These are phyloP conservation scores for Pichia eremophila DNA, from an alignment of 805 yeast species.

Conservation along the genomic window DNA sequence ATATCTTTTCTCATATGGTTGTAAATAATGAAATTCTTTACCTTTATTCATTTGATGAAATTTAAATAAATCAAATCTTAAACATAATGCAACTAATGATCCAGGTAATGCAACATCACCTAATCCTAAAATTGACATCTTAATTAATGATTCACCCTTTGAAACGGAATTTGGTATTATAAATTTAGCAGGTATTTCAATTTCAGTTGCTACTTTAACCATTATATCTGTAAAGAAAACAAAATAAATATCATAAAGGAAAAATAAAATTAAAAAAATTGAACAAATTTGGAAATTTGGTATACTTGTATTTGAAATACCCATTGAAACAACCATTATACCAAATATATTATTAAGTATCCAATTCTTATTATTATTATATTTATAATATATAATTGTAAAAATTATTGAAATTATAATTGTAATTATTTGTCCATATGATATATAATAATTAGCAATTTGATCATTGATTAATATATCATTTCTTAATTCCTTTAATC, in stretches of 20 bases:
- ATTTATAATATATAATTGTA: conserved; percentile 12
- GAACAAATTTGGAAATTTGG: conserved; percentile 38
- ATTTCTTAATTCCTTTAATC: conserved; percentile 14
- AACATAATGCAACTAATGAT: conserved; percentile 38
- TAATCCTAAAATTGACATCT: conserved; percentile 42
- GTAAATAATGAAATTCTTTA: conserved; percentile 33
- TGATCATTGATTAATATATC: conserved; percentile 24
- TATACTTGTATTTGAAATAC: conserved; percentile 31
- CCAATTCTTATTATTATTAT: conserved; percentile 34
- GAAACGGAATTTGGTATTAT: conserved; percentile 31
- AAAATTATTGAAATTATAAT: conserved; percentile 12
- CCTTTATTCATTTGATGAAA: conserved; percentile 26
- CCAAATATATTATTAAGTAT: conserved; percentile 35
- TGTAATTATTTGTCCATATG: conserved; percentile 24
- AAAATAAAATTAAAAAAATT: conserved; percentile 38
- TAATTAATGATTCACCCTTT: neutral
- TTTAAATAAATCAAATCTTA: conserved; percentile 42
- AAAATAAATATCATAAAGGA: conserved; percentile 56
- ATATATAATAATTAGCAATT: conserved; percentile 26
- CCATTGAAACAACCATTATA: conserved; percentile 33
- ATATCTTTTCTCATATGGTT: conserved; percentile 33
- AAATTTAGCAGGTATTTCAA: conserved; percentile 48
- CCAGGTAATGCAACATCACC: conserved; percentile 65
- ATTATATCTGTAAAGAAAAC: conserved; percentile 56
- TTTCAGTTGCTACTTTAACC: conserved; percentile 48